Conservation (phyloP, 352 stramenopile species). For the Pythium brassicae region DNA sequence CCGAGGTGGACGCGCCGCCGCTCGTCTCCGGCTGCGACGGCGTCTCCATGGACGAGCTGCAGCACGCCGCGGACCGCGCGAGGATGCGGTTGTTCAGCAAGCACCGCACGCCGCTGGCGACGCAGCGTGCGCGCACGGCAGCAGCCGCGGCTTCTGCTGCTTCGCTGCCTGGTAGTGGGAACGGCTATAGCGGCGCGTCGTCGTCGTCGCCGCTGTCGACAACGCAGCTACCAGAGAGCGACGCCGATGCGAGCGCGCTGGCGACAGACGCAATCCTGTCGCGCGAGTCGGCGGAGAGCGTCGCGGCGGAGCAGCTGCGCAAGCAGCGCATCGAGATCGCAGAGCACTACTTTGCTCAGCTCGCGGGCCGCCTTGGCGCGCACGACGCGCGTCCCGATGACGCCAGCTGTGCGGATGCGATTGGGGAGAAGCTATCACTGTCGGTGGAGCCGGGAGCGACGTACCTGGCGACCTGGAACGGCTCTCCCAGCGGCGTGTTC, state of each 20-base stretch:
- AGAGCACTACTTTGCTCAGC: slow-evolving; percentile 33
- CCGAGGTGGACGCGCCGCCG: background rate
- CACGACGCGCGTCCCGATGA: background rate
- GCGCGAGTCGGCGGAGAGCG: slow-evolving; percentile 30
- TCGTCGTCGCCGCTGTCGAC: background rate
- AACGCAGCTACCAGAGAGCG: slow-evolving; percentile 7
- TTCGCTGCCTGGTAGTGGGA: background rate
- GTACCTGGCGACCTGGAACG: slow-evolving; percentile 13
- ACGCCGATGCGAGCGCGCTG: slow-evolving; percentile 27
- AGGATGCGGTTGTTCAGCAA: slow-evolving; percentile 53
- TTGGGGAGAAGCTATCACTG: background rate
- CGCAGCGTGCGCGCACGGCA: background rate
- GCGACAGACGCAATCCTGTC: slow-evolving; percentile 31
- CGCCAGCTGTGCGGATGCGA: too few relatives aligned
- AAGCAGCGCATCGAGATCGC: slow-evolving; percentile 35
- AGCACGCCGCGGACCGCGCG: slow-evolving; percentile 48
- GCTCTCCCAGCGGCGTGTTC: slow-evolving; percentile 35
- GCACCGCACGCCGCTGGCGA: slow-evolving; percentile 6
- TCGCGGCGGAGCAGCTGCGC: slow-evolving; percentile 28
- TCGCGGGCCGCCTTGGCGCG: slow-evolving; percentile 9
- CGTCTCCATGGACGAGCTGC: slow-evolving; percentile 48
- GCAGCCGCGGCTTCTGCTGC: background rate
- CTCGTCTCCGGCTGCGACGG: slow-evolving; percentile 44
- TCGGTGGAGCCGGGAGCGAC: background rate
- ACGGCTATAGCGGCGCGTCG: too few relatives aligned